Evolutionary conservation across 2,329 filamentous ascomycete genomes (phyloP), one percentile per base, ranked within the genome.

Genomic region (Aspergillus aculeatinus): DNA sequence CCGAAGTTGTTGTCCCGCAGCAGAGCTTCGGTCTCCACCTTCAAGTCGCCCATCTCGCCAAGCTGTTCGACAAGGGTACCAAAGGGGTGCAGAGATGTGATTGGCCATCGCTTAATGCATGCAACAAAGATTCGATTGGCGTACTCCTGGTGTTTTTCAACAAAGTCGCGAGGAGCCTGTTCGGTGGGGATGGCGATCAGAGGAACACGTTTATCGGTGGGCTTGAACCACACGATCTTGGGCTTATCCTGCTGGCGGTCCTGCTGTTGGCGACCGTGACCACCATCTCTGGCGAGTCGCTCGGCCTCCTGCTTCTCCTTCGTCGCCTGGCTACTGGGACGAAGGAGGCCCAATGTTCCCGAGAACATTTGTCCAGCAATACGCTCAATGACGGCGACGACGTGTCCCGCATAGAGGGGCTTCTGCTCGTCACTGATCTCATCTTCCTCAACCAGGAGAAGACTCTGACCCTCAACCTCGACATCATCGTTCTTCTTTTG

Each of bases 401-500:
- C 90, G 72, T 99, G 95, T 48, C 95, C 95, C 61, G 95, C 95
- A 72, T 97, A 99, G 6, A 99, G 83, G 11, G 95, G 95, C 81
- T 99, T 99, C 76, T 96, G 91, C 74, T 98, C 95, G 72, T 99
- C 95, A 69, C 91, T 98, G 77, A 99, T 97, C 76, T 99, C 95
- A 75, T 99, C 95, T 74, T 99, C 95, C 73, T 99, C 95, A 65
- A 98, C 95, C 19, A 99, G 86, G 23, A 99, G 87, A 60, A 99
- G 84, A 75, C 94, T 98, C 78, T 99, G 95, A 27, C 95, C 95
- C 76, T 99, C 95, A 29, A 99, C 95, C 77, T 99, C 95, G 27
- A 99, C 95, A 75, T 99, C 95, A 68, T 99, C 95, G 65, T 99
- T 99, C 86, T 99, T 99, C 87, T 99, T 99, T 79, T 99, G 95